Conservation (phyloP, 768 basidiomycete genomes). For the Rhizopogon salebrosus region DNA sequence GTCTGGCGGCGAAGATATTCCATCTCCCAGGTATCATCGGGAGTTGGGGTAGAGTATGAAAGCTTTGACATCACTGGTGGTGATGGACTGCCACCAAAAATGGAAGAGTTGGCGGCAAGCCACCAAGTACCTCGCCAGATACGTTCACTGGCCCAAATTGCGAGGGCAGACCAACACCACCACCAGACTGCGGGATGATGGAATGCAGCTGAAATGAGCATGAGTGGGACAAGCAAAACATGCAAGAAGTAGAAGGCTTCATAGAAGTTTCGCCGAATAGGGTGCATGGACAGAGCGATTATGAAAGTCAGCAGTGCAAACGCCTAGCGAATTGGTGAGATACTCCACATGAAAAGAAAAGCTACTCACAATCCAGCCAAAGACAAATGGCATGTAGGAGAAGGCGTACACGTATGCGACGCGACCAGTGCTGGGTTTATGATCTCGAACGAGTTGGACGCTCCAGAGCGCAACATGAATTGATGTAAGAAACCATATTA, state of each 20-base stretch:
- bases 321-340: conserved; percentile 34
- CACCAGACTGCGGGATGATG: conserved; percentile 64
- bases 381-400: conserved; percentile 57
- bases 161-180: conserved; percentile 65
- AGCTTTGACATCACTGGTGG: background rate
- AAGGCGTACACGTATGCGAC: conserved; percentile 48
- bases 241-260: conserved; percentile 66
- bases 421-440: conserved; percentile 35
- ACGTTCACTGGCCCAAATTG: conserved; percentile 61
- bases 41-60: background rate
- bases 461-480: conserved; percentile 67
- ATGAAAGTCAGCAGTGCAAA: conserved; percentile 51
- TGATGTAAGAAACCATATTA: conserved; percentile 60
- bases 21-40: conserved; percentile 24
- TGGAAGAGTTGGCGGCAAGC: conserved; percentile 53
- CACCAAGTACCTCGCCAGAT: conserved; percentile 50
- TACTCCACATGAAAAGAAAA: conserved; percentile 4
- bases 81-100: conserved; percentile 23
- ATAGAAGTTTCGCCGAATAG: conserved; percentile 49
- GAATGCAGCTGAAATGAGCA: conserved; percentile 53
- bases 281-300: conserved; percentile 43
- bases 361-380: conserved; percentile 48
- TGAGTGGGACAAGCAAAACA: conserved; percentile 56
- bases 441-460: conserved; percentile 55
- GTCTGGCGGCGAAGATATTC: conserved; percentile 5